A percentile compares a stretch with the other conserved stretches of the same genome.
Conservation (phyloP, 148 eudicot species). For the Rhododendron ovatum region DNA sequence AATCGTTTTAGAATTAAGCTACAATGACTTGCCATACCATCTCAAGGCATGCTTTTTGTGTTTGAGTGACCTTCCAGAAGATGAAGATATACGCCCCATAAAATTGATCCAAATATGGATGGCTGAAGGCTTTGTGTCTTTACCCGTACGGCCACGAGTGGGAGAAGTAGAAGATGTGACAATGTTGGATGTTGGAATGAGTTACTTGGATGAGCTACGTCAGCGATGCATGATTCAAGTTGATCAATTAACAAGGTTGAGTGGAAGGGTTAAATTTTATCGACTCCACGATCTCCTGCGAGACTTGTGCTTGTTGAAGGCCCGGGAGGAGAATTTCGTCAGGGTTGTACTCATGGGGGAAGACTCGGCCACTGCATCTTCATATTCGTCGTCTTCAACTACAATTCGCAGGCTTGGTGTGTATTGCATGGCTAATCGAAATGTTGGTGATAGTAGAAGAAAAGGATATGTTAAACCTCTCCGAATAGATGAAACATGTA, state of each 20-base stretch:
- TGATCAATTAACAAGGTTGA: neutral
- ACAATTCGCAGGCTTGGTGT: neutral
- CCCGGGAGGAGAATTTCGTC: neutral
- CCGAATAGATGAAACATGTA: no score
- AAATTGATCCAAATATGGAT: neutral
- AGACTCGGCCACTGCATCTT: no score
- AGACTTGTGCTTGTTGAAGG: neutral
- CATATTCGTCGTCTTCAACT: neutral
- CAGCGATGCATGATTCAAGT: conserved; percentile 11
- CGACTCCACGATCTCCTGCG: conserved; percentile 18
- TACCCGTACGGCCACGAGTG: neutral
- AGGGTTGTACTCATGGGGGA: neutral
- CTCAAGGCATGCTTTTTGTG: conserved; percentile 28
- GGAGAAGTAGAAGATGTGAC: conserved; percentile 4
- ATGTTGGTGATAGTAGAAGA: neutral
- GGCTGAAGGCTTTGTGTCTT: neutral
- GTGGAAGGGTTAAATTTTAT: conserved; percentile 16
- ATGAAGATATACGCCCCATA: conserved; percentile 11
- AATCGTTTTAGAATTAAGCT: neutral
- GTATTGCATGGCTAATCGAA: neutral
- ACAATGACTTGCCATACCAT: neutral
- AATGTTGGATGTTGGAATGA: conserved; percentile 17
- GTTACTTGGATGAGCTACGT: conserved; percentile 17
- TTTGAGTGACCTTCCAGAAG: conserved; percentile 23
- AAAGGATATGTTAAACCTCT: neutral